Conservation (phyloP, 257 asterid species). For the Avicennia marina region DNA sequence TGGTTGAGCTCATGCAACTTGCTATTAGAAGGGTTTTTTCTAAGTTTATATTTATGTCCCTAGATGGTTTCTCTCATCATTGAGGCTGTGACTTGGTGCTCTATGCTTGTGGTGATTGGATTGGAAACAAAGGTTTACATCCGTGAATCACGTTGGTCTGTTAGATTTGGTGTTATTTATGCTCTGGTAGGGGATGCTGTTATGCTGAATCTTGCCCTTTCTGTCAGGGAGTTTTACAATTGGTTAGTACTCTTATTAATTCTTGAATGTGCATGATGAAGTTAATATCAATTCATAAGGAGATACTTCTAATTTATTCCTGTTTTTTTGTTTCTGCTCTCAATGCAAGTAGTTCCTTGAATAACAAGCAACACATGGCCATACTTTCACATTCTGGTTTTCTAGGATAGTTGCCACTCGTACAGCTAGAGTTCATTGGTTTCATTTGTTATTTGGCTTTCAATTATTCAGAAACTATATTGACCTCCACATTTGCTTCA, state of each 20-base stretch:
- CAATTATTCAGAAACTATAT: too few species aligned
- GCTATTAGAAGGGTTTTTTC: constrained; percentile 1
- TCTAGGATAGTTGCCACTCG: too few species aligned
- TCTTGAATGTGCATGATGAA: neutral
- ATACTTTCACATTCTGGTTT: neutral
- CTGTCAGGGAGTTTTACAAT: constrained; percentile 52
- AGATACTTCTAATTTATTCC: neutral
- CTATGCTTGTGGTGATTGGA: constrained; percentile 69
- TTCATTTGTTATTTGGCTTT: too few species aligned
- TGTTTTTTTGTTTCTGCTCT: neutral
- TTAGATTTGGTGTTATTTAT: constrained; percentile 79
- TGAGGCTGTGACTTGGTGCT: constrained; percentile 80
- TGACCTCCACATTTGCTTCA: neutral
- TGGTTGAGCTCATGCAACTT: constrained; percentile 2
- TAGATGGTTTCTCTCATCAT: constrained; percentile 59
- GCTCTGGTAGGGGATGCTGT: constrained; percentile 79
- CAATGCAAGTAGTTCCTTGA: neutral
- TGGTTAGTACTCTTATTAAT: constrained; percentile 72
- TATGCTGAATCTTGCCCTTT: constrained; percentile 58
- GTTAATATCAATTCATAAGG: neutral
- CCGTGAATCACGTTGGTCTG: constrained; percentile 77
- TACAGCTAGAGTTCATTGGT: too few species aligned
- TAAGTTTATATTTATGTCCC: constrained; percentile 16
- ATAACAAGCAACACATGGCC: too few species aligned
- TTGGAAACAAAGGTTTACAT: constrained; percentile 71